Evolutionary conservation across 129 eudicot species (phyloP).

Genomic region (Arctium minus): DNA sequence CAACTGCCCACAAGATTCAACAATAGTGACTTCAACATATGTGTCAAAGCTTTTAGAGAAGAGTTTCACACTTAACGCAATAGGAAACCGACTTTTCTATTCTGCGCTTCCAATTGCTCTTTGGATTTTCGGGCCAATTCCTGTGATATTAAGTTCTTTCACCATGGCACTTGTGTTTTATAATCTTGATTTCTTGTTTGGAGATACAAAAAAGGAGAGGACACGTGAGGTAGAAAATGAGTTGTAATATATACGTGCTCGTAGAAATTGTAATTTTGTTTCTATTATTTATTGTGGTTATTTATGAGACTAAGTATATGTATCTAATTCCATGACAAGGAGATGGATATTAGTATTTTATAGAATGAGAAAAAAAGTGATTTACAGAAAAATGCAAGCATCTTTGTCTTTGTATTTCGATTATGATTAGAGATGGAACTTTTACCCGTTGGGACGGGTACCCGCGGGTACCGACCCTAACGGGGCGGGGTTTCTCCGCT

Average conservation of each 20-base stretch:
- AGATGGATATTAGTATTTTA: not conserved
- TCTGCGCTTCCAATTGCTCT: slow-evolving; percentile 63
- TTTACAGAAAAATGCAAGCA: not conserved
- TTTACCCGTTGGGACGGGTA: no score
- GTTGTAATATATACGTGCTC: not conserved
- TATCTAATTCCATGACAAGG: not conserved
- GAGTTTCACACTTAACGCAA: slow-evolving; percentile 57
- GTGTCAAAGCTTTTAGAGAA: slow-evolving; percentile 70
- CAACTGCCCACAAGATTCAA: slow-evolving; percentile 63
- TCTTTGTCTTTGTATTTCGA: not conserved
- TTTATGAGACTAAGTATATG: not conserved
- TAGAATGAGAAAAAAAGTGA: not conserved
- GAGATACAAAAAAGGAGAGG: slow-evolving; percentile 19
- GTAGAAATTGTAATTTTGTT: not conserved
- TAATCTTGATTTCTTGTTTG: slow-evolving; percentile 63
- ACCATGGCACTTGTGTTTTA: slow-evolving; percentile 67
- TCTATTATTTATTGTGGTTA: not conserved
- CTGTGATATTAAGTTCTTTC: slow-evolving; percentile 57
- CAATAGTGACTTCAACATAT: slow-evolving; percentile 43
- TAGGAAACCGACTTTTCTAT: slow-evolving; percentile 74
- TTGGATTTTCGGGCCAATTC: slow-evolving; percentile 91
- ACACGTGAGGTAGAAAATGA: slow-evolving; percentile 22
- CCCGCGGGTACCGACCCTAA: no score
- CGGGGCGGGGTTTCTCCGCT: no score
- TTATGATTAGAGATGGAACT: not conserved